Base-by-base conservation (phyloP, 2,329 filamentous ascomycete genomes). In the Tolypocladium tropicale region DNA sequence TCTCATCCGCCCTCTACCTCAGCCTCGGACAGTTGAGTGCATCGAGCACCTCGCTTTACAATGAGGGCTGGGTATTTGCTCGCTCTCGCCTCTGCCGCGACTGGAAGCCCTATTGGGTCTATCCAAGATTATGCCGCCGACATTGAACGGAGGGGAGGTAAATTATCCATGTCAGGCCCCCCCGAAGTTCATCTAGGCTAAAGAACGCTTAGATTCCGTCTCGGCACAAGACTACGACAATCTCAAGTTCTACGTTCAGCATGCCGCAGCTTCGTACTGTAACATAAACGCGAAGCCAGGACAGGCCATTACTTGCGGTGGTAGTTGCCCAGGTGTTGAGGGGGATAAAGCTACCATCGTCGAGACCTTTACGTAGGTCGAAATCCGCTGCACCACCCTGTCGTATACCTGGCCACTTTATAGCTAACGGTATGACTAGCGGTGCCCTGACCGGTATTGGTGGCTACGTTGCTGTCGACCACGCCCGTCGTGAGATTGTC, bases 181-280 rank as follows among this genome's bases (percentile, higher is more conserved):
- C 4, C 4, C 18, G 41, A 46, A 46, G 43, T 4, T 25, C 43
- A 18, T 30, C 4, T 2, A 28, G 14, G 18, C 25, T 48, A 48
- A 11, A 28, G 43, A 18, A 3, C 28, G 21, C 3, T 32, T 16
- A 34, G 39, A 16, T 11, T 23, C 59, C 4, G 63, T 74, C 52
- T 68, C 69, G 7, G 37, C 59, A 3, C 57, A 63, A 11, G 65
- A 76, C 34, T 63, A 77, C 16, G 59, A 61, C 57, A 71, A 70
- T 56, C 69, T 82, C 59, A 63, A 72, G 53, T 76, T 78, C 63
- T 83, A 74, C 60, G 70, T 74, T 33, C 74, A 83, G 65, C 80
- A 80, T 60, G 68, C 79, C 4, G 74, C 70, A 2, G 77, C 79
- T 4, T 71, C 76, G 3, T 81, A 81, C 67, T 84, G 81, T 71